Evolutionary conservation across 2,329 filamentous ascomycete genomes (phyloP).

Genomic region (Colletotrichum sp.): DNA sequence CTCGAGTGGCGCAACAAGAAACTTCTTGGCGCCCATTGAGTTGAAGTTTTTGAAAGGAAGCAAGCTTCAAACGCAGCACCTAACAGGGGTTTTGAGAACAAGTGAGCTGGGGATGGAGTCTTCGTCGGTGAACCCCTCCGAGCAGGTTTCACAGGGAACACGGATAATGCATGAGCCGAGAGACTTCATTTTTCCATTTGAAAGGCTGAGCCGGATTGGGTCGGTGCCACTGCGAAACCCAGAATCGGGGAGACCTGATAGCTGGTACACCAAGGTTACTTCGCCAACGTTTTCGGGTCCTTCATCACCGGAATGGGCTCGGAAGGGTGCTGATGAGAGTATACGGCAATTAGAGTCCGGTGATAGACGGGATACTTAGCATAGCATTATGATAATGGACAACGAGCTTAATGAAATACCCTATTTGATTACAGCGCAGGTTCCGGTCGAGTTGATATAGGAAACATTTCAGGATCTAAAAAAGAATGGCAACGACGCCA

Average conservation of each 20-base stretch:
- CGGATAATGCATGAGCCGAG: not conserved
- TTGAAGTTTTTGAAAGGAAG: slow-evolving; percentile 10
- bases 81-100: not conserved
- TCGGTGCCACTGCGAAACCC: not conserved
- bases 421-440: not conserved
- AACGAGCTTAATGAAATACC: not conserved
- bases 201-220: not conserved
- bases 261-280: not conserved
- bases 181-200: not conserved
- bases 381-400: not conserved
- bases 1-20: not conserved
- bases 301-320: not conserved
- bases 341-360: not conserved
- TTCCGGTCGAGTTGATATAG: not conserved
- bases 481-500: not conserved
- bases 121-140: not conserved
- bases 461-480: not conserved
- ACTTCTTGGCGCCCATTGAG: not conserved
- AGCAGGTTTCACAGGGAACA: not conserved
- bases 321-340: not conserved
- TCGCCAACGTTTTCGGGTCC: not conserved
- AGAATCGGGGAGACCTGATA: not conserved
- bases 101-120: not conserved
- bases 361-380: not conserved
- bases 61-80: not conserved